phyloP scores from a whole-genome alignment of 2,329 filamentous ascomycete species.

The Fusarium decemcellulare region DNA sequence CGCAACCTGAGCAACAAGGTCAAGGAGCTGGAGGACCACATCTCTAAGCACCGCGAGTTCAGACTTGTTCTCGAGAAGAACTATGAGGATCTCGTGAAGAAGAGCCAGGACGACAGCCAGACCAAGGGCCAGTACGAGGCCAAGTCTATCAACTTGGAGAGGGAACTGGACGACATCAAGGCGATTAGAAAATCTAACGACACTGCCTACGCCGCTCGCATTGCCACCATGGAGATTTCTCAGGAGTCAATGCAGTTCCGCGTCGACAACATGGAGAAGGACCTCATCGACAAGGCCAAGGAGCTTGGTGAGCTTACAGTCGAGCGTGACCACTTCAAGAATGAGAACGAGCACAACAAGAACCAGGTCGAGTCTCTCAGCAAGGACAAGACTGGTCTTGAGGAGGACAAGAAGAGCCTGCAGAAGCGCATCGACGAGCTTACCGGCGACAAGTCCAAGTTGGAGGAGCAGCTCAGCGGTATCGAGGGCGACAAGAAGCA shows the following conservation, averaged over 20 bases:
- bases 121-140: constrained; percentile 39
- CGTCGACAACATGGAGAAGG: constrained; percentile 40
- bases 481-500: constrained; percentile 40
- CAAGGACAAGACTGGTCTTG: constrained; percentile 40
- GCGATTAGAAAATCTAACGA: constrained; percentile 45
- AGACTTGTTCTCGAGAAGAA: constrained; percentile 45
- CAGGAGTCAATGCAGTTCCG: constrained; percentile 47
- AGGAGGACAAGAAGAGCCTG: constrained; percentile 42
- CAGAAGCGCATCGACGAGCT: constrained; percentile 36
- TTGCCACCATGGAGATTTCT: constrained; percentile 46
- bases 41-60: constrained; percentile 43
- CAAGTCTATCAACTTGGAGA: constrained; percentile 45
- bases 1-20: constrained; percentile 39
- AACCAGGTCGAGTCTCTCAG: constrained; percentile 37
- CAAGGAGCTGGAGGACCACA: constrained; percentile 46
- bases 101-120: constrained; percentile 27
- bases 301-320: constrained; percentile 44
- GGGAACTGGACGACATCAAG: constrained; percentile 44
- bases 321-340: constrained; percentile 41
- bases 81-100: constrained; percentile 47
- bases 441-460: constrained; percentile 30
- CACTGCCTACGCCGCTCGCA: constrained; percentile 44
- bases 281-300: constrained; percentile 42
- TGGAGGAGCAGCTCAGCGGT: constrained; percentile 38
- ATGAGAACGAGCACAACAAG: constrained; percentile 35